A percentile compares a stretch with the other conserved stretches of the same genome.
phyloP scores from a whole-genome alignment of 2,329 filamentous ascomycete species.

The Talaromyces funiculosus region DNA sequence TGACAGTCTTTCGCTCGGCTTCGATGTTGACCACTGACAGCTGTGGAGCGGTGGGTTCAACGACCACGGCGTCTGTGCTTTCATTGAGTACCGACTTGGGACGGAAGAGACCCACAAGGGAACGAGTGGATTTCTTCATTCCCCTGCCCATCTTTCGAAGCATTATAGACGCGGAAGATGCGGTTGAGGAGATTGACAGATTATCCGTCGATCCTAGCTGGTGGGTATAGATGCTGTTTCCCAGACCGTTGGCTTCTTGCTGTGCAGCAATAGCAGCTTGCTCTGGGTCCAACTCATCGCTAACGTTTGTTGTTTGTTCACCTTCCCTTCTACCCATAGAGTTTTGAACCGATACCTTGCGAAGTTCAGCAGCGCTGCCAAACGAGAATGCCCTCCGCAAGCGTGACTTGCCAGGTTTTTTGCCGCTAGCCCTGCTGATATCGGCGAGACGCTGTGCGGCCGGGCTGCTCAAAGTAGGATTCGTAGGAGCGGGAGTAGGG shows the following conservation, averaged over 20 bases:
- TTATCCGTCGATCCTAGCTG: slow-evolving; percentile 89
- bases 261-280: slow-evolving; percentile 85
- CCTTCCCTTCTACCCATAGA: slow-evolving; percentile 46
- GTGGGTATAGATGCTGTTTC: slow-evolving; percentile 80
- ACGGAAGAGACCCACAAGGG: slow-evolving; percentile 87
- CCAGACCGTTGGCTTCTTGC: slow-evolving; percentile 87
- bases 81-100: slow-evolving; percentile 86
- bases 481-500: slow-evolving; percentile 29
- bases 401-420: slow-evolving; percentile 76
- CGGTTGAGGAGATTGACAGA: slow-evolving; percentile 51
- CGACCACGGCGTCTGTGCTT: slow-evolving; percentile 60
- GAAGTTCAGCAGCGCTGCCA: slow-evolving; percentile 86
- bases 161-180: slow-evolving; percentile 47
- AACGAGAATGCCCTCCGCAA: slow-evolving; percentile 92
- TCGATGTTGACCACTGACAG: slow-evolving; percentile 96
- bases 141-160: slow-evolving; percentile 96
- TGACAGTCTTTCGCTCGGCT: slow-evolving; percentile 78
- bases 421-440: slow-evolving; percentile 74
- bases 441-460: slow-evolving; percentile 81
- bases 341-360: slow-evolving; percentile 65
- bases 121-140: slow-evolving; percentile 91
- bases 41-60: slow-evolving; percentile 67
- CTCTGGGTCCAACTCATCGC: slow-evolving; percentile 75
- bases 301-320: slow-evolving; percentile 55
- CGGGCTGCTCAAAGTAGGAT: slow-evolving; percentile 47